Evolutionary conservation across 2,329 filamentous ascomycete species (phyloP).

Genomic region (Anthostomella pinea): DNA sequence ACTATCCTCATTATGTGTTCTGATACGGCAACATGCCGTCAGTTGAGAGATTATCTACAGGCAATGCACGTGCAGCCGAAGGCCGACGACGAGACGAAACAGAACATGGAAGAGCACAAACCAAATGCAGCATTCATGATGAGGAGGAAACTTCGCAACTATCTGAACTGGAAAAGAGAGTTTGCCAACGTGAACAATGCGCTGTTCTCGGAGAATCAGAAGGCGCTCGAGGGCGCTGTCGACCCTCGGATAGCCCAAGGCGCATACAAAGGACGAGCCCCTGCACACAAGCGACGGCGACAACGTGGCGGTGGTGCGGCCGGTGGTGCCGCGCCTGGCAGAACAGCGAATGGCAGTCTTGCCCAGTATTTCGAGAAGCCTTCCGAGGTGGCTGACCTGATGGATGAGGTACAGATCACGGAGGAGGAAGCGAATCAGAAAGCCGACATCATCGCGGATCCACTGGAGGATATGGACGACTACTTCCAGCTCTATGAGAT

Average conservation of each 20-base stretch:
- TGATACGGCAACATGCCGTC: conserved; percentile 79
- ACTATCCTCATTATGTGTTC: conserved; percentile 95
- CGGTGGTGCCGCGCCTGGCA: conserved; percentile 54
- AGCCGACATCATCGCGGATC: conserved; percentile 70
- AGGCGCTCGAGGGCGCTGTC: conserved; percentile 64
- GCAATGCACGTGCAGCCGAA: conserved; percentile 75
- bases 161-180: conserved; percentile 85
- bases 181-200: conserved; percentile 81
- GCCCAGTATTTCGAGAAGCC: conserved; percentile 79
- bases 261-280: conserved; percentile 59
- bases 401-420: conserved; percentile 79
- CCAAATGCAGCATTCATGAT: conserved; percentile 85
- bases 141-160: conserved; percentile 80
- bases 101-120: conserved; percentile 49
- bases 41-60: conserved; percentile 87
- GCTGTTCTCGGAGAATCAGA: conserved; percentile 77
- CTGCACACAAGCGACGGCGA: conserved; percentile 81
- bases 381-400: conserved; percentile 74
- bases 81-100: conserved; percentile 37
- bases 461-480: conserved; percentile 86
- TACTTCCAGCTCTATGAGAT: conserved; percentile 91
- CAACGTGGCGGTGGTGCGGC: conserved; percentile 72
- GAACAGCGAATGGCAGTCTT: conserved; percentile 71
- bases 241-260: conserved; percentile 50
- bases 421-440: conserved; percentile 75